phyloP scores from a whole-genome alignment of 139 green algal genomes.

The Desmodesmus armatus region DNA sequence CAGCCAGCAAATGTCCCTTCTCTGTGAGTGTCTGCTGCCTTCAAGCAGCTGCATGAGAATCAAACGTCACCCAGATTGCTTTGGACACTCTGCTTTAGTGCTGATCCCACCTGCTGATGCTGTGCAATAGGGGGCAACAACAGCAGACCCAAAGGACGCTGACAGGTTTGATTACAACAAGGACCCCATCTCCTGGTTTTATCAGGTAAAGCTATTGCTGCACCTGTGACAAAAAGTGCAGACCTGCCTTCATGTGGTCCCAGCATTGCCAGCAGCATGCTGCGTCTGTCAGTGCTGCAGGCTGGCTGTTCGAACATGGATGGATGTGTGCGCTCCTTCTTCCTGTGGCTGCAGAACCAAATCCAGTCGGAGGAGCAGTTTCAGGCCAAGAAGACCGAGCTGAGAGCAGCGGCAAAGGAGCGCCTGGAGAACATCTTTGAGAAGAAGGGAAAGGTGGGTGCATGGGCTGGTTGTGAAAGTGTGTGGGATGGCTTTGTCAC shows the following conservation, averaged over 20 bases:
- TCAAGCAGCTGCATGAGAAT: neutral
- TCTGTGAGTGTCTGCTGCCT: neutral
- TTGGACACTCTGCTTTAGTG: neutral
- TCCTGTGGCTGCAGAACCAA: slow-evolving; percentile 56
- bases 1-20: neutral
- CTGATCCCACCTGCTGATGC: no score
- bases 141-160: slow-evolving; percentile 4
- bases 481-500: no score
- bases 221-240: neutral
- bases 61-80: neutral
- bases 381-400: slow-evolving; percentile 50
- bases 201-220: neutral
- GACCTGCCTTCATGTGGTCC: neutral
- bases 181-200: slow-evolving; percentile 44
- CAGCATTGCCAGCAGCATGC: neutral
- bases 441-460: slow-evolving; percentile 47
- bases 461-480: no score
- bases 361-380: slow-evolving; percentile 60
- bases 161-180: slow-evolving; percentile 50
- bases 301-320: neutral
- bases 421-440: slow-evolving; percentile 40
- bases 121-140: no score
- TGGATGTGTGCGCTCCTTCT: neutral
- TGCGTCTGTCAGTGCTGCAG: neutral
- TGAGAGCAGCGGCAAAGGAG: slow-evolving; percentile 48